A percentile compares a stretch with the other conserved stretches of the same genome.
Evolutionary conservation across 2,329 filamentous ascomycete species (phyloP).

Genomic region (Aspergillus sojae): DNA sequence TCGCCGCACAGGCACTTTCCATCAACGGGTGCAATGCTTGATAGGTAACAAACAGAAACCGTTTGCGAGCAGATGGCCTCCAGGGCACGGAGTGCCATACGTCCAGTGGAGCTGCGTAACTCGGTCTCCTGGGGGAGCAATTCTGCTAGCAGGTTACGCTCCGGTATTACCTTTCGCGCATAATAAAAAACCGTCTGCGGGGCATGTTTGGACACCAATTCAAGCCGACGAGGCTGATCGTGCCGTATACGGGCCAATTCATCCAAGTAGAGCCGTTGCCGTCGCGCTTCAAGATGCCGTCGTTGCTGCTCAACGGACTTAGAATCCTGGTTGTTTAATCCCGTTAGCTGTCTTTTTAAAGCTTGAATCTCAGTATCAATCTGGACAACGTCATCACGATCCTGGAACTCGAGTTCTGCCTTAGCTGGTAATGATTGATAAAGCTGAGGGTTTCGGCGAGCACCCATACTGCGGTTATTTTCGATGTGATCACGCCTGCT

Average conservation of each 20-base stretch:
- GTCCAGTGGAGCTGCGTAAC: constrained; percentile 11
- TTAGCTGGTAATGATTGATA: constrained; percentile 8
- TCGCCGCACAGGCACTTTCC: constrained; percentile 10
- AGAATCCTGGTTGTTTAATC: neutral
- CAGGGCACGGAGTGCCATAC: constrained; percentile 7
- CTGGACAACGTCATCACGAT: constrained; percentile 6
- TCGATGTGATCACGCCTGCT: constrained; percentile 10
- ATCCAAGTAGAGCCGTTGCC: constrained; percentile 6
- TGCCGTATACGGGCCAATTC: neutral
- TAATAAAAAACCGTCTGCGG: constrained; percentile 12
- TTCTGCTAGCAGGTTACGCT: constrained; percentile 17
- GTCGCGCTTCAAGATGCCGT: neutral
- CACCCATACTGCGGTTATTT: constrained; percentile 11
- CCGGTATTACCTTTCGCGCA: constrained; percentile 16
- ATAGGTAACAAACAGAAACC: constrained; percentile 4
- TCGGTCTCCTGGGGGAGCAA: constrained; percentile 7
- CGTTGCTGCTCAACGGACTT: neutral
- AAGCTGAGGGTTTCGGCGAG: constrained; percentile 7
- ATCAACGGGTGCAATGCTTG: constrained; percentile 9
- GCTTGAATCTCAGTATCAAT: constrained; percentile 6
- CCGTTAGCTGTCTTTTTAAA: neutral
- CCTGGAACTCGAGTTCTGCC: constrained; percentile 13
- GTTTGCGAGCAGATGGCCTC: constrained; percentile 16
- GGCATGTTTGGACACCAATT: neutral
- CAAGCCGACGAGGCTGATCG: neutral